Evolutionary conservation across 768 basidiomycete species (phyloP).

Genomic region (Chalciporus sphaerocephalus): DNA sequence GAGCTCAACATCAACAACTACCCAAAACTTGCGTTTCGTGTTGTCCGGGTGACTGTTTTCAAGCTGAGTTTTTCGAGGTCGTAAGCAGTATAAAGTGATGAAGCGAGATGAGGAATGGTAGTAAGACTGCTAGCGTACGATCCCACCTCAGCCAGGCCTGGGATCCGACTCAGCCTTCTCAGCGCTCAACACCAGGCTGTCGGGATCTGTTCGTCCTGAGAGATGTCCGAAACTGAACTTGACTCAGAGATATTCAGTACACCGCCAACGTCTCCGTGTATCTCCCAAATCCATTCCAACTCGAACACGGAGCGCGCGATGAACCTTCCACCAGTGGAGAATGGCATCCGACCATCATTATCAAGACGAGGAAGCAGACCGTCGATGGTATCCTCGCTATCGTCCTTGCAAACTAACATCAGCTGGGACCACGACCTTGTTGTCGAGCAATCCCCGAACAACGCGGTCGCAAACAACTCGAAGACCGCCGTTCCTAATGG

Average conservation of each 20-base stretch:
- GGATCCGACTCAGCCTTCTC: slow-evolving; percentile 10
- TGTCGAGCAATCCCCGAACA: slow-evolving; percentile 30
- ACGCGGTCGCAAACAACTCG: slow-evolving; percentile 20
- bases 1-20: slow-evolving; percentile 13
- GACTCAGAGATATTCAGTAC: slow-evolving; percentile 40
- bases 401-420: slow-evolving; percentile 31
- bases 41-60: slow-evolving; percentile 26
- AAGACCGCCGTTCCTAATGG: slow-evolving; percentile 1
- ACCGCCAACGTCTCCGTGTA: slow-evolving; percentile 40
- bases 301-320: slow-evolving; percentile 9
- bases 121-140: slow-evolving; percentile 6
- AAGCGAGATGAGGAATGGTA: not conserved
- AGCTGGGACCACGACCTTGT: slow-evolving; percentile 36
- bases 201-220: slow-evolving; percentile 7
- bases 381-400: slow-evolving; percentile 22
- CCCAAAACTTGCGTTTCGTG: slow-evolving; percentile 9
- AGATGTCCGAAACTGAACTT: slow-evolving; percentile 33
- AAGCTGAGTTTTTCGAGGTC: slow-evolving; percentile 6
- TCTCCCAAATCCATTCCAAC: slow-evolving; percentile 21
- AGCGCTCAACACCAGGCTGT: slow-evolving; percentile 10
- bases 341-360: slow-evolving; percentile 34
- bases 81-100: slow-evolving; percentile 22
- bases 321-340: slow-evolving; percentile 9
- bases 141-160: slow-evolving; percentile 2
- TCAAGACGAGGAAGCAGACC: slow-evolving; percentile 34